Conservation (phyloP, 495 filamentous ascomycete species). For the Paragyromitra xinjiangensis region DNA sequence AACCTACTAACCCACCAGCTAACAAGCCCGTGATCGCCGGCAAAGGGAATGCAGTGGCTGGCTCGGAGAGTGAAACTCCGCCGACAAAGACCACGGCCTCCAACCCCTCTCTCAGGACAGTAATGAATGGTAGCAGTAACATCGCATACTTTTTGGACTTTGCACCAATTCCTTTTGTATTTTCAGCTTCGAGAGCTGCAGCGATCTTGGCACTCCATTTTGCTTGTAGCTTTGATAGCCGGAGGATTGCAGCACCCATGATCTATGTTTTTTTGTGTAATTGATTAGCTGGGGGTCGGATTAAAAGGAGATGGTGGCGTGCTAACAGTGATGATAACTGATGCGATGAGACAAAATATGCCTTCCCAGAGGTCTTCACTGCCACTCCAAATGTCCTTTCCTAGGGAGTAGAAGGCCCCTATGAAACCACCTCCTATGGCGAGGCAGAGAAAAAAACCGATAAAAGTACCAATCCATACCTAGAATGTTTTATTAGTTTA, state of each 20-base stretch:
- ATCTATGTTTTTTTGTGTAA: slow-evolving; percentile 53
- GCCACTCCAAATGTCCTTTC: slow-evolving; percentile 65
- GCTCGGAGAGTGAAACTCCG: slow-evolving; percentile 70
- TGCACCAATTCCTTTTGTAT: slow-evolving; percentile 61
- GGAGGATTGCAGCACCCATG: slow-evolving; percentile 77
- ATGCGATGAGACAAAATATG: slow-evolving; percentile 68
- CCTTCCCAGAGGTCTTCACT: slow-evolving; percentile 77
- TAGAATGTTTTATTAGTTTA: slow-evolving; percentile 66
- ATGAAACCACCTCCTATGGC: slow-evolving; percentile 71
- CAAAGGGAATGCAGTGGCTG: slow-evolving; percentile 71
- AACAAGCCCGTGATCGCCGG: slow-evolving; percentile 68
- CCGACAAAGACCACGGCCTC: slow-evolving; percentile 77
- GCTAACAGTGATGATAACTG: slow-evolving; percentile 68
- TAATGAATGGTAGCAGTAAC: slow-evolving; percentile 77
- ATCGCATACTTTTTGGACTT: slow-evolving; percentile 72
- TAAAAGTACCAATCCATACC: slow-evolving; percentile 69
- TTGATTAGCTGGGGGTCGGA: not conserved
- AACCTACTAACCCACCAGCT: slow-evolving; percentile 67
- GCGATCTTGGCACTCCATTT: slow-evolving; percentile 75
- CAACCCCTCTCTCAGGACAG: slow-evolving; percentile 73
- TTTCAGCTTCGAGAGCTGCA: slow-evolving; percentile 64
- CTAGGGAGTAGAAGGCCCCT: slow-evolving; percentile 72
- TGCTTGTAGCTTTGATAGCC: slow-evolving; percentile 74
- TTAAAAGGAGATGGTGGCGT: not conserved
- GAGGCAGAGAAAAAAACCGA: slow-evolving; percentile 68